Percentiles rank a stretch among this genome's conserved stretches.
These are phyloP conservation scores for Metarhizium anisopliae DNA, from an alignment of 2,329 filamentous ascomycete species.

Conservation along the genomic window DNA sequence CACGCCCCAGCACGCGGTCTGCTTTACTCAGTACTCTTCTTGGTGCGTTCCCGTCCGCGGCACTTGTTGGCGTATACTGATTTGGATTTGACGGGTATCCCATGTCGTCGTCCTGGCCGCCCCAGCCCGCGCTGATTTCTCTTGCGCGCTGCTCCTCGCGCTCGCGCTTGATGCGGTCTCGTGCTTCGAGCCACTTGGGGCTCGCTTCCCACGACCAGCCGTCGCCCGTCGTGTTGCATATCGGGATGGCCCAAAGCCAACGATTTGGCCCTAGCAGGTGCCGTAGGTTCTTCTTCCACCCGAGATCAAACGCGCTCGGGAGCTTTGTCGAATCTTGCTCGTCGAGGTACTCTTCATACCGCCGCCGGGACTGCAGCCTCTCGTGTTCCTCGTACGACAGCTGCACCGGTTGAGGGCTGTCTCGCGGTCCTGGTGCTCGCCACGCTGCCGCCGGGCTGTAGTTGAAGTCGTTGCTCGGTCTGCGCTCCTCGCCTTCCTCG, in stretches of 20 bases:
- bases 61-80: too few species aligned
- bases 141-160: slow-evolving; percentile 51
- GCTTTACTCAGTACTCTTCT: slow-evolving; percentile 43
- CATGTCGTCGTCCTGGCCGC: slow-evolving; percentile 22
- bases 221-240: slow-evolving; percentile 80
- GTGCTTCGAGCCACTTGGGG: slow-evolving; percentile 64
- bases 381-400: slow-evolving; percentile 48
- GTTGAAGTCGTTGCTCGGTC: slow-evolving; percentile 15
- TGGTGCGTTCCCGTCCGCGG: slow-evolving; percentile 10
- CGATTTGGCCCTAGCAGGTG: slow-evolving; percentile 74
- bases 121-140: slow-evolving; percentile 62
- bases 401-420: slow-evolving; percentile 30
- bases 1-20: slow-evolving; percentile 48
- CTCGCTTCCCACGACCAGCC: slow-evolving; percentile 93
- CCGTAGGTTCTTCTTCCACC: slow-evolving; percentile 66
- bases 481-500: slow-evolving; percentile 66
- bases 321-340: slow-evolving; percentile 82
- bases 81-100: background rate
- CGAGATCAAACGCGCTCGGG: slow-evolving; percentile 89
- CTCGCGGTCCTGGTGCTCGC: slow-evolving; percentile 8
- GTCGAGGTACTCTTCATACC: slow-evolving; percentile 69
- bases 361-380: slow-evolving; percentile 42
- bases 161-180: slow-evolving; percentile 51
- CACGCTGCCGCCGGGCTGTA: too few species aligned
- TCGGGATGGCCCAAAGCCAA: slow-evolving; percentile 67